Evolutionary conservation across 176 grass and related monocot species (phyloP), one percentile per base, ranked within the genome.

Genomic region (Secale cereale): DNA sequence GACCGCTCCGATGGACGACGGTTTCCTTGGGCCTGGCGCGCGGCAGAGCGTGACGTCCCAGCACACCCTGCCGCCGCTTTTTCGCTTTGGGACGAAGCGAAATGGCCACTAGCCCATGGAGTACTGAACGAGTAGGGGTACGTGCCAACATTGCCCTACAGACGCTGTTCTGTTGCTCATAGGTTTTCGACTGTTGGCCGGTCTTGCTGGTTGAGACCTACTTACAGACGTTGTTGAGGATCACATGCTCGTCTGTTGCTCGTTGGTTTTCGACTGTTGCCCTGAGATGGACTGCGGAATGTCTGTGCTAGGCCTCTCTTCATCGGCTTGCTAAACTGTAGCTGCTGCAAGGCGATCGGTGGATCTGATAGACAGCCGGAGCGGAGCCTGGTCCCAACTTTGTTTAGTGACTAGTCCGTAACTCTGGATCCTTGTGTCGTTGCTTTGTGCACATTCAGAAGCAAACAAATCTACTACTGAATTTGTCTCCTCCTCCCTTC

Each of bases 41-140:
- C 35, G 50, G 74, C 80, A 87, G 59, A 83, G 68, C 80, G 80
- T 87, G 80, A 76, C 85, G 79, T 79, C 74, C 74, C 66, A 87
- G 88, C 80, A 74, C 70, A 46, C 23, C 23, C 13, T 71, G 68
- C 76, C 69, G 17, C 45, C 46, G 59, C 76, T 19, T 84, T 90
- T 77, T 72, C 2, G 65, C 61, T 48, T 78, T 45, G 61, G 16
- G 7, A 74, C 60, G 13, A 27, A 33, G 9, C 39, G 28, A 22
- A 22, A 69, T 31, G 45, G 22, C 14, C 45, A 26, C 79, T 6
- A 11, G 19, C 40, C 13, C 39, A 26, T 1, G 4, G 30, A 20
- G 30, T 9, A 32, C 29, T 16, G 29, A 33, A 5, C 17, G 40
- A 41, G 40, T 10, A 9, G 35, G 1, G 8, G 6, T 37, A 37